Percentiles rank a stretch among this genome's conserved stretches.
phyloP scores from a whole-genome alignment of 2,329 filamentous ascomycete species.

The Sporothrix pallida region DNA sequence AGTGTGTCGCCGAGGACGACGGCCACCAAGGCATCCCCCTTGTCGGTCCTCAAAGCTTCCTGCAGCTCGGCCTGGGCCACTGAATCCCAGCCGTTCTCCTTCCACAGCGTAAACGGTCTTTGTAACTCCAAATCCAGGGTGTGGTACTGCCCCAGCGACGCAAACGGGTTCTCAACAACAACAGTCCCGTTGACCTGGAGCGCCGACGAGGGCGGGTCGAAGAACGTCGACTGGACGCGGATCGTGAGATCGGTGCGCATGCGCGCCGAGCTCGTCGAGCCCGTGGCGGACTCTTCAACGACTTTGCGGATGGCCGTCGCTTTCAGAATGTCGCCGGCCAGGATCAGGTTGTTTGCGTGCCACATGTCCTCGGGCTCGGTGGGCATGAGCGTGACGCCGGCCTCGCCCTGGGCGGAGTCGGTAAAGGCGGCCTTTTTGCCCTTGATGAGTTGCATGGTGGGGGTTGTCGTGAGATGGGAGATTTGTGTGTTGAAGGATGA shows the following conservation, averaged over 20 bases:
- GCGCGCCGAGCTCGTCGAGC: slow-evolving; percentile 55
- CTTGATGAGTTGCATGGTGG: slow-evolving; percentile 42
- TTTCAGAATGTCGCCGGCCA: slow-evolving; percentile 58
- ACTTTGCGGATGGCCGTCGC: slow-evolving; percentile 64
- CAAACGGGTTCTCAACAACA: slow-evolving; percentile 58
- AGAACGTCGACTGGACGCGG: slow-evolving; percentile 62
- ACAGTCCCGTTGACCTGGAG: slow-evolving; percentile 64
- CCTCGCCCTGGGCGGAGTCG: slow-evolving; percentile 47
- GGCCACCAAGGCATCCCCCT: slow-evolving; percentile 82
- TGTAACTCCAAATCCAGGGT: slow-evolving; percentile 83
- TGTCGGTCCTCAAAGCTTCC: slow-evolving; percentile 79
- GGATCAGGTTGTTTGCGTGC: slow-evolving; percentile 67
- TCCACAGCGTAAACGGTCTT: slow-evolving; percentile 86
- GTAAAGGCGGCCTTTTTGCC: slow-evolving; percentile 48
- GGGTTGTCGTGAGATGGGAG: not conserved
- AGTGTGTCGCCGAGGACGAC: slow-evolving; percentile 92
- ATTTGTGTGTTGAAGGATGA: not conserved
- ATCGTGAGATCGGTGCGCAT: slow-evolving; percentile 65
- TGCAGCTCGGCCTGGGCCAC: slow-evolving; percentile 78
- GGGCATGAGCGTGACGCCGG: slow-evolving; percentile 49
- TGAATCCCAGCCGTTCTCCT: slow-evolving; percentile 86
- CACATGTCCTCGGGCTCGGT: slow-evolving; percentile 57
- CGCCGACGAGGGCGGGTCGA: slow-evolving; percentile 61
- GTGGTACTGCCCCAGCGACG: slow-evolving; percentile 62
- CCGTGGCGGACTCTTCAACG: slow-evolving; percentile 52